phyloP scores from a whole-genome alignment of 352 stramenopile species.

The Phytopythium ostracodes region DNA sequence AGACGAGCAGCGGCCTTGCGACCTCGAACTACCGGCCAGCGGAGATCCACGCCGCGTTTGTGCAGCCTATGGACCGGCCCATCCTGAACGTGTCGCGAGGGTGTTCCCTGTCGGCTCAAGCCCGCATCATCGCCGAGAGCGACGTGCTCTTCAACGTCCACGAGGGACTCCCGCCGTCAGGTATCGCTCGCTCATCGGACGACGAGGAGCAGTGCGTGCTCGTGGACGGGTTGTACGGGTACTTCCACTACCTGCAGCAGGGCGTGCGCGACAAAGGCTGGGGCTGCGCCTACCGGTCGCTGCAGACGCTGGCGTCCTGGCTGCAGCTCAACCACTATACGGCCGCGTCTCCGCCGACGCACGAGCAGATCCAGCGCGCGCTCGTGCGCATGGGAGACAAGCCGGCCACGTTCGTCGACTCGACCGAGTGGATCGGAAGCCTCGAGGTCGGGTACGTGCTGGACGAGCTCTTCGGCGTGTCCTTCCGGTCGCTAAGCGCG shows the following conservation, averaged over 20 bases:
- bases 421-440: slow-evolving; percentile 79
- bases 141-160: slow-evolving; percentile 68
- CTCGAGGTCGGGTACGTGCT: slow-evolving; percentile 83
- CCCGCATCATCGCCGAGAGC: slow-evolving; percentile 19
- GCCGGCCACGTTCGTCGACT: slow-evolving; percentile 54
- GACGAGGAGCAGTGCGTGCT: slow-evolving; percentile 22
- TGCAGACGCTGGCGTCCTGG: slow-evolving; percentile 86
- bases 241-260: slow-evolving; percentile 87
- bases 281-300: slow-evolving; percentile 84
- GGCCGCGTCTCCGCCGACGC: slow-evolving; percentile 31
- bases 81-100: slow-evolving; percentile 30
- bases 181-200: background rate
- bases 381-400: slow-evolving; percentile 85
- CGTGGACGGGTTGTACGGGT: slow-evolving; percentile 75
- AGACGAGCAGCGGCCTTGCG: slow-evolving; percentile 10
- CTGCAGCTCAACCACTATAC: slow-evolving; percentile 69
- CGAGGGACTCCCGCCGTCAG: slow-evolving; percentile 48
- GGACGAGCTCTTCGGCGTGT: slow-evolving; percentile 70
- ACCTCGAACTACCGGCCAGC: background rate
- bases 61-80: slow-evolving; percentile 40
- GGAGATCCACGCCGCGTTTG: slow-evolving; percentile 28
- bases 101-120: slow-evolving; percentile 40
- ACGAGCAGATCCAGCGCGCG: slow-evolving; percentile 70
- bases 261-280: slow-evolving; percentile 82
- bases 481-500: slow-evolving; percentile 64